Conservation (phyloP, 2,329 filamentous ascomycete species). For the Trichophyton equinum region DNA sequence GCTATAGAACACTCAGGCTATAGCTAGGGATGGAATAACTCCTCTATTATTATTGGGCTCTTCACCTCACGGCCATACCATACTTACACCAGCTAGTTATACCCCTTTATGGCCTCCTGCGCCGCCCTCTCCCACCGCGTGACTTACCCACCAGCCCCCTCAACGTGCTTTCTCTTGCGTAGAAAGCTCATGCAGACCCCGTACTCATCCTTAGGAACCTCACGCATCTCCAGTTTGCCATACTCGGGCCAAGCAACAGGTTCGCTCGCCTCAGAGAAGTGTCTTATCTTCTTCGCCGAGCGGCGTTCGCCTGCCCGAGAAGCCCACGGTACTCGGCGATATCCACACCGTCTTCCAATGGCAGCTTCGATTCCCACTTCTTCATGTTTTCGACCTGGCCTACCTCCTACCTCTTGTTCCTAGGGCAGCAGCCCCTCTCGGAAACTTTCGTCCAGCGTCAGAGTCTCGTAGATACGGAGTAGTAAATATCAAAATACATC, state of each 20-base stretch:
- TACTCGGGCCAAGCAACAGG: not conserved
- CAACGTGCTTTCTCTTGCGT: not conserved
- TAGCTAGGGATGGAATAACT: too few species aligned
- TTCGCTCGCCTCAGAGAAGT: constrained; percentile 3
- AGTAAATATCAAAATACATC: constrained; percentile 7
- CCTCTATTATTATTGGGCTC: too few species aligned
- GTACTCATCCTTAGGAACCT: not conserved
- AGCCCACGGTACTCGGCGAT: constrained; percentile 1
- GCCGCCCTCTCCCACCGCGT: not conserved
- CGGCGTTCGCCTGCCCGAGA: constrained; percentile 4
- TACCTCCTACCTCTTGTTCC: constrained; percentile 6
- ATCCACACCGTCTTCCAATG: constrained; percentile 7
- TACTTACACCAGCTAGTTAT: too few species aligned
- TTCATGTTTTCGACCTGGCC: constrained; percentile 2
- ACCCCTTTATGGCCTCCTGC: not conserved
- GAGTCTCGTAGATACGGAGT: constrained; percentile 9
- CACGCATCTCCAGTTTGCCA: not conserved
- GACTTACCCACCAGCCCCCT: not conserved
- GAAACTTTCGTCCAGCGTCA: constrained; percentile 4
- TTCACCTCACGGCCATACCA: too few species aligned
- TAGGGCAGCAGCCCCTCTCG: not conserved
- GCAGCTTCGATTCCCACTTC: constrained; percentile 2
- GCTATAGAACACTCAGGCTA: too few species aligned
- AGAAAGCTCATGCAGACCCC: not conserved
- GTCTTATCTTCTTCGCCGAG: constrained; percentile 5